Percentiles rank a stretch among this genome's conserved stretches.
Evolutionary conservation across 2,329 filamentous ascomycete genomes (phyloP).

Genomic region (Botryotinia globosa): DNA sequence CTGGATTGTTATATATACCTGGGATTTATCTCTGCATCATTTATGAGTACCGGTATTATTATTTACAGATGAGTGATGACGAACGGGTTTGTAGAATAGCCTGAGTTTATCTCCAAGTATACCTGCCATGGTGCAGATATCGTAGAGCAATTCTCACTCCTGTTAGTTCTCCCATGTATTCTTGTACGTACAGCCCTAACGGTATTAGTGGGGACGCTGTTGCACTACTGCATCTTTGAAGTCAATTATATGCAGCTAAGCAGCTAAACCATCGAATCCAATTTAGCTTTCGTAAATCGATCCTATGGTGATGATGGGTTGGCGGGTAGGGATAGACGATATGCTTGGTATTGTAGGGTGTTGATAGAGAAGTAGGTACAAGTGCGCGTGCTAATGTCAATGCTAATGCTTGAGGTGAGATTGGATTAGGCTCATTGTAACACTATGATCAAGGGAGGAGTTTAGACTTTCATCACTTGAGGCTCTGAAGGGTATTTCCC

Average conservation of each 20-base stretch:
- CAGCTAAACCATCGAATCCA: neutral
- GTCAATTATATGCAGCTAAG: neutral
- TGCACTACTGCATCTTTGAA: neutral
- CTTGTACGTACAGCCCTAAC: conserved; percentile 9
- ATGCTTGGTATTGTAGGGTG: neutral
- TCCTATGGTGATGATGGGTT: neutral
- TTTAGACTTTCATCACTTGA: neutral
- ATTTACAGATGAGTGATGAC: neutral
- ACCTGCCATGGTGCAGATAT: neutral
- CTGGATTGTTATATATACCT: neutral
- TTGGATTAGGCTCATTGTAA: neutral
- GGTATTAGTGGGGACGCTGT: neutral
- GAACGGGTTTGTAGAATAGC: neutral
- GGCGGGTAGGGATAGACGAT: neutral
- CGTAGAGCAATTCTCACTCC: neutral
- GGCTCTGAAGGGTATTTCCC: conserved; percentile 2
- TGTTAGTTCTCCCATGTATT: neutral
- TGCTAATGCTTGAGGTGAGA: neutral
- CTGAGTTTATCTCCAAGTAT: neutral
- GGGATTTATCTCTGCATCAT: neutral
- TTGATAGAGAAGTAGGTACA: neutral
- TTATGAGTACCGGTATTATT: neutral
- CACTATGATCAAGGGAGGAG: neutral
- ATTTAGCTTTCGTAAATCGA: neutral
- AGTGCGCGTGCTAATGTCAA: neutral